phyloP scores from a whole-genome alignment of 1,139 yeast genomes.

The Sugiyamaella japonica region DNA sequence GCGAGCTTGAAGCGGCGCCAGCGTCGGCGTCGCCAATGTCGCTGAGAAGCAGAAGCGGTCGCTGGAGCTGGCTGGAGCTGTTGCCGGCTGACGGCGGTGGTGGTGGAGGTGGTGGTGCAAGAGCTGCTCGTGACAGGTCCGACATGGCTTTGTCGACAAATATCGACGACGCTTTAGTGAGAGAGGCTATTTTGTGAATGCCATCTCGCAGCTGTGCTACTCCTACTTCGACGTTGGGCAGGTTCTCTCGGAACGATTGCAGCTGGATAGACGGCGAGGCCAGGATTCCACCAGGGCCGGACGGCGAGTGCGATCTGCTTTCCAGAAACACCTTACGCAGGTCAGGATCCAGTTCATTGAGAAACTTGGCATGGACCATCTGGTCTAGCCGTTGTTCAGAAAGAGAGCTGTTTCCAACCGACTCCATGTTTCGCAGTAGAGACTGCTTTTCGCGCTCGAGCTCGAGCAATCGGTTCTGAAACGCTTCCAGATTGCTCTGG shows the following conservation, averaged over 20 bases:
- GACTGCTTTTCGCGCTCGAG: slow-evolving; percentile 50
- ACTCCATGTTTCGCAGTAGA: slow-evolving; percentile 45
- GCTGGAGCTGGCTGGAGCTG: too few relatives aligned
- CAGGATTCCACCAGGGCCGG: background rate
- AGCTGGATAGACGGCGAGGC: slow-evolving; percentile 2
- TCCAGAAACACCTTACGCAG: slow-evolving; percentile 1
- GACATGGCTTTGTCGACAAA: slow-evolving; percentile 12
- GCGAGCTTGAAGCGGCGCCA: background rate
- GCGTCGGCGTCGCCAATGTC: background rate
- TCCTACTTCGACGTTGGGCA: slow-evolving; percentile 11
- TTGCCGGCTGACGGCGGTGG: too few relatives aligned
- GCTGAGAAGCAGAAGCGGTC: background rate
- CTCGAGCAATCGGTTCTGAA: slow-evolving; percentile 47
- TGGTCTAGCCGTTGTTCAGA: slow-evolving; percentile 1
- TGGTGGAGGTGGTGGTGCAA: background rate
- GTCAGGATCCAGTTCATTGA: slow-evolving; percentile 8
- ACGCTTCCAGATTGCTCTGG: slow-evolving; percentile 47
- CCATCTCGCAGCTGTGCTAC: slow-evolving; percentile 12
- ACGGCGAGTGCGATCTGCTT: background rate
- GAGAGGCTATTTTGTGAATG: slow-evolving; percentile 10
- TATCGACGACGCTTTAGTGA: slow-evolving; percentile 10
- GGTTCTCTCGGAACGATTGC: slow-evolving; percentile 9
- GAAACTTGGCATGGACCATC: background rate
- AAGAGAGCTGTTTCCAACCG: slow-evolving; percentile 4
- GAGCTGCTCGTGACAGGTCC: slow-evolving; percentile 3